phyloP scores from a whole-genome alignment of 1,284 basidiomycete species.

The Gomphus sp. region DNA sequence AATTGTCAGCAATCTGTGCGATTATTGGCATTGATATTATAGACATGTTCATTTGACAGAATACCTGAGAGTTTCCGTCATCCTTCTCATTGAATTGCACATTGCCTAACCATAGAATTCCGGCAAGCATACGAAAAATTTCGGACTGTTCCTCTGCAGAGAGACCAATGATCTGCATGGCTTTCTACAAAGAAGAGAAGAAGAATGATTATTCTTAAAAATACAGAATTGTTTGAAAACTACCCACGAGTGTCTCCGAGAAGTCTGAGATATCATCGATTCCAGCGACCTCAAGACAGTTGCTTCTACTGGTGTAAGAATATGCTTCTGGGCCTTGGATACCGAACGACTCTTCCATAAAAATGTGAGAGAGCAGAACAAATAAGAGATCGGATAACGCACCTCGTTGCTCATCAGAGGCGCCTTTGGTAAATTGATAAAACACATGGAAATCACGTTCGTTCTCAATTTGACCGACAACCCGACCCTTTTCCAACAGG shows the following conservation, averaged over 20 bases:
- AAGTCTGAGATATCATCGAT: constrained; percentile 91
- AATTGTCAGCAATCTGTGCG: constrained; percentile 64
- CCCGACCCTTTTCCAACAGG: constrained; percentile 93
- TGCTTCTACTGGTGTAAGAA: constrained; percentile 86
- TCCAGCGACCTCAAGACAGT: constrained; percentile 86
- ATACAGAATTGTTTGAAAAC: constrained; percentile 8
- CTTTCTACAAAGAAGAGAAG: constrained; percentile 43
- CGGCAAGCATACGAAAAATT: constrained; percentile 90
- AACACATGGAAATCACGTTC: constrained; percentile 99
- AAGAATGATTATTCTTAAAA: not conserved
- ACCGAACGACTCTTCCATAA: constrained; percentile 77
- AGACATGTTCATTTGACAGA: not conserved
- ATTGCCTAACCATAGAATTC: constrained; percentile 95
- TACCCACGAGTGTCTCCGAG: constrained; percentile 72
- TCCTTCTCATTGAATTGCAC: constrained; percentile 85
- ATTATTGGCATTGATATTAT: not conserved
- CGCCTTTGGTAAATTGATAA: constrained; percentile 98
- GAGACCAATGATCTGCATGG: constrained; percentile 92
- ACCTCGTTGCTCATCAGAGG: constrained; percentile 83
- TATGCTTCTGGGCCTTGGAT: constrained; percentile 97
- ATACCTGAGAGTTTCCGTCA: constrained; percentile 58
- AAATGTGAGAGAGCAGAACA: constrained; percentile 6
- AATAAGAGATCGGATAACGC: constrained; percentile 13
- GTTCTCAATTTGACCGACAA: constrained; percentile 93
- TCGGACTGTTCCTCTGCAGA: constrained; percentile 79